Percentiles rank a stretch among this genome's conserved stretches.
Evolutionary conservation across 345 rosid genomes (phyloP).

Genomic region (Toxicodendron radicans): DNA sequence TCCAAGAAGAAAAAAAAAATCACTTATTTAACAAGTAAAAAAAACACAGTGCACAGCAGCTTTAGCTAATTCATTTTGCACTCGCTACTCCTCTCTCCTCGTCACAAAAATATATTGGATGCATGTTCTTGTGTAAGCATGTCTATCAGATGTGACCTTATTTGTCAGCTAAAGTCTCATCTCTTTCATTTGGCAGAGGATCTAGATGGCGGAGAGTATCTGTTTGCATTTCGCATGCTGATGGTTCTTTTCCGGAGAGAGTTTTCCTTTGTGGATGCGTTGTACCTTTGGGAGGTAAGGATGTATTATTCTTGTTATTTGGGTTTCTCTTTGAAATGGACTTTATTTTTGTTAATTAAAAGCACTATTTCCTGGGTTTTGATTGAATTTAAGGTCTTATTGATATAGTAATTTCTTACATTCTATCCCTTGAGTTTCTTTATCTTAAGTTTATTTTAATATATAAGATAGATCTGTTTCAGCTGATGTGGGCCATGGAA

Average conservation of each 20-base stretch:
- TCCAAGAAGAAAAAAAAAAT: neutral
- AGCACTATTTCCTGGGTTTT: conserved; percentile 3
- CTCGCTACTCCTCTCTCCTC: neutral
- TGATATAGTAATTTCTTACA: conserved; percentile 16
- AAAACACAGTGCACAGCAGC: neutral
- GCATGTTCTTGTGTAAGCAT: neutral
- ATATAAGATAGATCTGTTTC: conserved; percentile 42
- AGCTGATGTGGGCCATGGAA: conserved; percentile 99
- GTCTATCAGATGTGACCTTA: neutral
- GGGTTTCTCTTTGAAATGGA: neutral
- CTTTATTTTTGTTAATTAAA: conserved; percentile 2
- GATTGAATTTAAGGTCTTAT: conserved; percentile 12
- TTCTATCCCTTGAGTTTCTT: conserved; percentile 5
- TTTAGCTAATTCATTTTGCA: neutral
- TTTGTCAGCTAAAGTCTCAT: conserved; percentile 12
- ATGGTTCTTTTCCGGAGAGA: conserved; percentile 98
- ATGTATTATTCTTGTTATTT: conserved; percentile 2
- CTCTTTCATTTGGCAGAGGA: conserved; percentile 58
- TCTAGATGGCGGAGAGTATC: conserved; percentile 87
- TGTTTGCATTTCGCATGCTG: conserved; percentile 93
- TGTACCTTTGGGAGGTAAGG: conserved; percentile 98
- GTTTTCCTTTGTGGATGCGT: conserved; percentile 76
- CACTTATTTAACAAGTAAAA: neutral
- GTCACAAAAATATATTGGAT: neutral
- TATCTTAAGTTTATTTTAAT: conserved; percentile 23